Evolutionary conservation across 2,329 filamentous ascomycete genomes (phyloP).

Genomic region (Aspergillus hiratsukae): DNA sequence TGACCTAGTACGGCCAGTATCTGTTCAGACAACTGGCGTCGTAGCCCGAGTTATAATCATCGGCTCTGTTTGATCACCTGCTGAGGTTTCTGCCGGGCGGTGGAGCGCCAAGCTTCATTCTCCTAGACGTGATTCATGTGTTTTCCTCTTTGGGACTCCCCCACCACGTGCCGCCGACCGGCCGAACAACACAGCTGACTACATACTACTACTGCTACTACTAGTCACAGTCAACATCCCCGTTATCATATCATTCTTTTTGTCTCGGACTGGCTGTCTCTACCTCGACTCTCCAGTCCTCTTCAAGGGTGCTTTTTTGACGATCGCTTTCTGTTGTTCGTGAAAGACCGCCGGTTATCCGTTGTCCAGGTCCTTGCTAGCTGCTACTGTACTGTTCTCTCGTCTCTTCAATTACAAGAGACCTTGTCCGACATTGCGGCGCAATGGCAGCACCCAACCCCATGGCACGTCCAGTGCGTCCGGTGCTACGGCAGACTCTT

Average conservation of each 20-base stretch:
- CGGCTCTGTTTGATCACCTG: neutral
- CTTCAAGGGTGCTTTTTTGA: neutral
- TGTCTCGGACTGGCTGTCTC: neutral
- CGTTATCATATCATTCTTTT: neutral
- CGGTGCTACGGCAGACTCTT: conserved; percentile 41
- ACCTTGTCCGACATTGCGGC: neutral
- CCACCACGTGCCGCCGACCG: neutral
- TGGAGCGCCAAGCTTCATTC: neutral
- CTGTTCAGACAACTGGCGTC: neutral
- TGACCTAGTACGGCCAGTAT: neutral
- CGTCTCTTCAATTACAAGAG: neutral
- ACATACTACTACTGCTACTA: neutral
- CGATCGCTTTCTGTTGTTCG: neutral
- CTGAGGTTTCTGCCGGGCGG: neutral
- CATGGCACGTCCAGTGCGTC: conserved; percentile 33
- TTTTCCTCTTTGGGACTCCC: neutral
- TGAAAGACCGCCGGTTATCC: neutral
- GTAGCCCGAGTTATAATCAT: neutral
- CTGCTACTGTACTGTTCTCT: no score
- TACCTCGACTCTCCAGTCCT: neutral
- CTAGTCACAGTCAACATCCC: neutral
- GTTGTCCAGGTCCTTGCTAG: neutral
- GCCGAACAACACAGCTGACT: neutral
- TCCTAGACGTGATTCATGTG: neutral
- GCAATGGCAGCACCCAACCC: conserved; percentile 29